Base-by-base conservation (phyloP, 2,329 filamentous ascomycete species). In the Rutstroemia sp. region DNA sequence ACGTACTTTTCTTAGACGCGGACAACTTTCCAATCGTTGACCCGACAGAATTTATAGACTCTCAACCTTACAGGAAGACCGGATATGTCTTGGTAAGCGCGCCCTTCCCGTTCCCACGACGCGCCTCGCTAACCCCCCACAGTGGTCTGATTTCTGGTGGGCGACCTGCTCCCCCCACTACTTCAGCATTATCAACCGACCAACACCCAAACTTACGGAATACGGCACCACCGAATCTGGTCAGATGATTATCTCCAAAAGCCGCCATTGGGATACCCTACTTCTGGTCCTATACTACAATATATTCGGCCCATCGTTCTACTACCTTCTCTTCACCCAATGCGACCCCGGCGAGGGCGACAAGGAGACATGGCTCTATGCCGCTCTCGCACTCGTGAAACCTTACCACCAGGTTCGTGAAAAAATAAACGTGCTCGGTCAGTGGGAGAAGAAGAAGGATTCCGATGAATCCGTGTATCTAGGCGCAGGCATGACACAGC, bases 211-310 rank as follows among this genome's bases (percentile, higher is more conserved):
- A 19, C 34, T 56, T 23, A 34, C 54, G 18, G 67, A 72, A 16
- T 64, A 72, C 54, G 57, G 67, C 9, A 72, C 73, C 0, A 73
- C 68, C 46, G 75, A 78, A 62, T 71, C 73, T 0, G 75, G 75
- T 2, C 71, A 77, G 60, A 57, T 78, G 3, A 61, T 77, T 14
- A 67, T 77, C 23, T 71, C 73, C 21, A 77, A 77, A 61, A 65
- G 64, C 30, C 70, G 67, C 2, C 75, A 77, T 55, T 61, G 66
- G n/a, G 68, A 69, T 38, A 71, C 73, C 1, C 70, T 79, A 1
- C 67, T 78, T 16, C 66, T 78, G 6, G 70, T 74, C n/a, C 67
- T 72, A 1, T 79, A 78, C 63, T 79, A 79, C 67, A 79, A 78
- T 59, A 69, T 73, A 52, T 76, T 71, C 63, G 76, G 76, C 1